Evolutionary conservation across 2,329 filamentous ascomycete genomes (phyloP).

Genomic region (Coniochaeta hoffmannii): DNA sequence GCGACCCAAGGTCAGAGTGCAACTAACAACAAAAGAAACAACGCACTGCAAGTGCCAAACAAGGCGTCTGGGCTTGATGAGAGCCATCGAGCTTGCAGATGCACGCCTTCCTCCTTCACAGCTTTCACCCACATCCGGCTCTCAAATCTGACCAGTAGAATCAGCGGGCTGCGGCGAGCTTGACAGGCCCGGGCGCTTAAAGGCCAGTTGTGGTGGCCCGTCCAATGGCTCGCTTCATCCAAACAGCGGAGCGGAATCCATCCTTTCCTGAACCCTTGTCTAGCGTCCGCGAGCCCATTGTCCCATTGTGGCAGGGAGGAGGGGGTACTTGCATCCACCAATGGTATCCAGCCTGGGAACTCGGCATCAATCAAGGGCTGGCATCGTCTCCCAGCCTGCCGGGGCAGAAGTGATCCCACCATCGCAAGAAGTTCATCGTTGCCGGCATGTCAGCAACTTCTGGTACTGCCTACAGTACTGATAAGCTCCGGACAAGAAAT

Average conservation of each 20-base stretch:
- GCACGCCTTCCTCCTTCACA: constrained; percentile 24
- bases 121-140: constrained; percentile 7
- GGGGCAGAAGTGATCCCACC: neutral
- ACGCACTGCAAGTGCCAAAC: constrained; percentile 5
- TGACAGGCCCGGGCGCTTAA: constrained; percentile 53
- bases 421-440: no score
- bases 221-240: constrained; percentile 2
- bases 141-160: constrained; percentile 22
- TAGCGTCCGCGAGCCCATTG: neutral
- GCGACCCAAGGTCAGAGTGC: neutral
- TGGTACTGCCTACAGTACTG: no score
- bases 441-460: no score
- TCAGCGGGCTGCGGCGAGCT: constrained; percentile 35
- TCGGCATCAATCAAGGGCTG: neutral
- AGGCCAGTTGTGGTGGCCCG: constrained; percentile 13
- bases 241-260: neutral
- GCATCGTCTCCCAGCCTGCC: neutral
- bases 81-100: constrained; percentile 21
- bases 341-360: neutral
- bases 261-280: constrained; percentile 2
- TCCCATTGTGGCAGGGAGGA: neutral
- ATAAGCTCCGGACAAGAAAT: no score
- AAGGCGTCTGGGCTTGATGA: constrained; percentile 15
- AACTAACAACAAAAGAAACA: constrained; percentile 4
- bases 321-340: neutral